phyloP scores from a whole-genome alignment of 2,329 filamentous ascomycete genomes.

The Dactylellina leptospora region DNA sequence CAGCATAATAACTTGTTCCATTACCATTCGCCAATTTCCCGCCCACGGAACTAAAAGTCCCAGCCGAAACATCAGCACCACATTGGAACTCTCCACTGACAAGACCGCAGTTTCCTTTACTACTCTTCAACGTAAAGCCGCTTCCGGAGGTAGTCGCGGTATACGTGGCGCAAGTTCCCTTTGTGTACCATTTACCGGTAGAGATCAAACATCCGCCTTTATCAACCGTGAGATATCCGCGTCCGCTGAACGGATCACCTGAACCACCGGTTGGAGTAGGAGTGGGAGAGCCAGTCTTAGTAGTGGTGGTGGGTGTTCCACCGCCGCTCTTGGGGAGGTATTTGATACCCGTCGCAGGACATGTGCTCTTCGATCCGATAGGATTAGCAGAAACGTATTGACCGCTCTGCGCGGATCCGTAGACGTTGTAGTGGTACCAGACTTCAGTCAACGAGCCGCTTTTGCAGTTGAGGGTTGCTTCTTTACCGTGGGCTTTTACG shows the following conservation, averaged over 20 bases:
- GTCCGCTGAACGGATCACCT: conserved; percentile 65
- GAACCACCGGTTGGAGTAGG: conserved; percentile 55
- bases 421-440: conserved; percentile 67
- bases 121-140: conserved; percentile 68
- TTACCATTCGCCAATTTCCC: conserved; percentile 21
- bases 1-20: conserved; percentile 14
- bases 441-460: conserved; percentile 64
- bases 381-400: conserved; percentile 64
- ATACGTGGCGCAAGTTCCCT: conserved; percentile 74
- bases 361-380: conserved; percentile 70
- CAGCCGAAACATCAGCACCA: conserved; percentile 47
- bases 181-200: conserved; percentile 72
- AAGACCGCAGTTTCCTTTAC: conserved; percentile 70
- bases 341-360: conserved; percentile 68
- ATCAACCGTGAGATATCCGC: conserved; percentile 69
- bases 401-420: conserved; percentile 63
- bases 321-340: conserved; percentile 69
- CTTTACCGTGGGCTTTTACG: conserved; percentile 65
- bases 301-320: conserved; percentile 37
- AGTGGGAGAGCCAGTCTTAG: conserved; percentile 56
- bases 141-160: conserved; percentile 64
- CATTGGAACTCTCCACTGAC: conserved; percentile 60
- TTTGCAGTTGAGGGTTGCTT: conserved; percentile 69
- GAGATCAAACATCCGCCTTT: conserved; percentile 73
- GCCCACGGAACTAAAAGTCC: conserved; percentile 37